Evolutionary conservation across 352 stramenopile genomes (phyloP).

Genomic region (Phytophthora pisi): DNA sequence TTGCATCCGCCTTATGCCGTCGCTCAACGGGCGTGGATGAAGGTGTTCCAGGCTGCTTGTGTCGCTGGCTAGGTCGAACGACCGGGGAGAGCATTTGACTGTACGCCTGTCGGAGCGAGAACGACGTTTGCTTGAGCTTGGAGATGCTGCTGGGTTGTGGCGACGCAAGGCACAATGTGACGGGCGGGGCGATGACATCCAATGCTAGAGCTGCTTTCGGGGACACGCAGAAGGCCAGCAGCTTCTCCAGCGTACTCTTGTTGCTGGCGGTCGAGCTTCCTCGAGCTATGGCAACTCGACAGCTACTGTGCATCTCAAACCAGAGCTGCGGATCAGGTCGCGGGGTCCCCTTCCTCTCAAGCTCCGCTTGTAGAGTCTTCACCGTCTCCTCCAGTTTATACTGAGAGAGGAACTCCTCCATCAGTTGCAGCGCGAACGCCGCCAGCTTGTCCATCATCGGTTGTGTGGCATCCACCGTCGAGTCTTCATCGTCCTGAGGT

Average conservation of each 20-base stretch:
- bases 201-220: slow-evolving; percentile 35
- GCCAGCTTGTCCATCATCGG: slow-evolving; percentile 35
- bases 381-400: slow-evolving; percentile 45
- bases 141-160: slow-evolving; percentile 42
- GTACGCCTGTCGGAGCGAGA: slow-evolving; percentile 57
- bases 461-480: background rate
- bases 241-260: slow-evolving; percentile 48
- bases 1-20: slow-evolving; percentile 5
- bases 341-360: slow-evolving; percentile 34
- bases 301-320: slow-evolving; percentile 66
- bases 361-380: slow-evolving; percentile 43
- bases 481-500: slow-evolving; percentile 11
- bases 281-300: slow-evolving; percentile 40
- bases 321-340: slow-evolving; percentile 46
- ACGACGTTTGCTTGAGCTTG: slow-evolving; percentile 39
- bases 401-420: slow-evolving; percentile 64
- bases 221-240: slow-evolving; percentile 56
- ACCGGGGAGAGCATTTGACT: slow-evolving; percentile 60
- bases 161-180: slow-evolving; percentile 44
- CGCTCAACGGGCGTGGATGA: slow-evolving; percentile 11
- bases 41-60: slow-evolving; percentile 6
- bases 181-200: slow-evolving; percentile 41
- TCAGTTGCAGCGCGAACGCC: slow-evolving; percentile 55
- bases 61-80: slow-evolving; percentile 53
- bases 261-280: slow-evolving; percentile 23